These are phyloP conservation scores for Pseudognaphalium luteoalbum DNA, from an alignment of 129 eudicot genomes.

Conservation along the genomic window DNA sequence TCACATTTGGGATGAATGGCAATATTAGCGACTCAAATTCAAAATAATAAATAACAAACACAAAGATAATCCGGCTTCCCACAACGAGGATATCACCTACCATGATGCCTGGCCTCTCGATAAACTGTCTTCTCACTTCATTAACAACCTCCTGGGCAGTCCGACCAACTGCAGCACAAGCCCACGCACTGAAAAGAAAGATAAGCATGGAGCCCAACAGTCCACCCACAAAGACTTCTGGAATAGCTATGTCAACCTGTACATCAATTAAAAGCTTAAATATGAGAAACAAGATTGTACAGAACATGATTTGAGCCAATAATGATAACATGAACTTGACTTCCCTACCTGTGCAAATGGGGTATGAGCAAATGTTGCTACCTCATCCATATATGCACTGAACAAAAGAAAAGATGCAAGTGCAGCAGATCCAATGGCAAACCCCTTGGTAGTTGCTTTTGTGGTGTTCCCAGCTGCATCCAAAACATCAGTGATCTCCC, in stretches of 20 bases:
- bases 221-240: slow-evolving; percentile 98
- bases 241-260: slow-evolving; percentile 97
- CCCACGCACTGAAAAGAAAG: slow-evolving; percentile 96
- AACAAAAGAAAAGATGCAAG: slow-evolving; percentile 96
- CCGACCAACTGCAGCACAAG: slow-evolving; percentile 96
- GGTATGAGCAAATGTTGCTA: slow-evolving; percentile 68
- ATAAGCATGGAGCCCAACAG: slow-evolving; percentile 96
- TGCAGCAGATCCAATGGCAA: slow-evolving; percentile 98
- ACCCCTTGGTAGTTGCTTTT: slow-evolving; percentile 96
- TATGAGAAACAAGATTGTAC: slow-evolving; percentile 1
- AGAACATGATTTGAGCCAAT: slow-evolving; percentile 16
- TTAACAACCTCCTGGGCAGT: slow-evolving; percentile 98
- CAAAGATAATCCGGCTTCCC: slow-evolving; percentile 12
- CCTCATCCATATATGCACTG: slow-evolving; percentile 99
- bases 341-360: slow-evolving; percentile 69
- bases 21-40: background rate
- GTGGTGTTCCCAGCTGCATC: slow-evolving; percentile 99
- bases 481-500: slow-evolving; percentile 90
- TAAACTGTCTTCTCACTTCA: slow-evolving; percentile 98
- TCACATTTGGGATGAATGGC: background rate
- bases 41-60: background rate
- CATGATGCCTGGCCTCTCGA: slow-evolving; percentile 98
- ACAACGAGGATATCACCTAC: slow-evolving; percentile 38
- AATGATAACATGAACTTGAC: background rate
- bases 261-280: slow-evolving; percentile 17